A percentile compares a stretch with the other conserved stretches of the same genome.
Conservation (phyloP, 1,139 yeast genomes). For the Saccharomyces hybrid region DNA sequence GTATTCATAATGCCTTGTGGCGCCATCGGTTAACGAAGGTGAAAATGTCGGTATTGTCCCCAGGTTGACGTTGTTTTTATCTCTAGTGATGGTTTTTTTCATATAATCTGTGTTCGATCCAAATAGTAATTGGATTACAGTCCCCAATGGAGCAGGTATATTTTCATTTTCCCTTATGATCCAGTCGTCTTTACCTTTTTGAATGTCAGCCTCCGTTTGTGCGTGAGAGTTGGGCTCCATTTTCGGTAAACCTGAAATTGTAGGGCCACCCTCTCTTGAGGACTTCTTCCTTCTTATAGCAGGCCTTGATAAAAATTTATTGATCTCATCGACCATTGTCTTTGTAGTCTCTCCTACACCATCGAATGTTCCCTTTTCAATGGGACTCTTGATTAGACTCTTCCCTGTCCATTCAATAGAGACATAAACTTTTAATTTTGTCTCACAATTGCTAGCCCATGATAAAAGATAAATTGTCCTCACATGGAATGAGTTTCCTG, state of each 20-base stretch:
- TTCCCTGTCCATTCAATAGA: conserved; percentile 69
- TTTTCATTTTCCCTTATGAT: conserved; percentile 52
- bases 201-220: conserved; percentile 45
- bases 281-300: conserved; percentile 18
- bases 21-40: conserved; percentile 13
- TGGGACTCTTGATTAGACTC: conserved; percentile 43
- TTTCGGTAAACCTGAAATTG: conserved; percentile 28
- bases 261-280: conserved; percentile 10
- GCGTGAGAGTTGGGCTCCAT: conserved; percentile 53
- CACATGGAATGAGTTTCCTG: conserved; percentile 74
- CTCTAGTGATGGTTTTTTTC: conserved; percentile 43
- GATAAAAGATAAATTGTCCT: conserved; percentile 47
- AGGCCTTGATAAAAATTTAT: conserved; percentile 11
- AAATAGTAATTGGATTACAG: conserved; percentile 58
- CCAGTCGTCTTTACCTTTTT: conserved; percentile 52
- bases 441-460: conserved; percentile 71
- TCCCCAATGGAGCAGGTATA: conserved; percentile 69
- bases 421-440: conserved; percentile 57
- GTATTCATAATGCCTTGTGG: conserved; percentile 59
- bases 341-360: conserved; percentile 56
- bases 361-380: conserved; percentile 56
- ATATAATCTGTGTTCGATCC: conserved; percentile 63
- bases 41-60: conserved; percentile 47
- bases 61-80: conserved; percentile 67
- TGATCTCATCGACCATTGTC: conserved; percentile 39